These are phyloP conservation scores for Chaetomium strumarium DNA, from an alignment of 2,329 filamentous ascomycete genomes.

Conservation along the genomic window DNA sequence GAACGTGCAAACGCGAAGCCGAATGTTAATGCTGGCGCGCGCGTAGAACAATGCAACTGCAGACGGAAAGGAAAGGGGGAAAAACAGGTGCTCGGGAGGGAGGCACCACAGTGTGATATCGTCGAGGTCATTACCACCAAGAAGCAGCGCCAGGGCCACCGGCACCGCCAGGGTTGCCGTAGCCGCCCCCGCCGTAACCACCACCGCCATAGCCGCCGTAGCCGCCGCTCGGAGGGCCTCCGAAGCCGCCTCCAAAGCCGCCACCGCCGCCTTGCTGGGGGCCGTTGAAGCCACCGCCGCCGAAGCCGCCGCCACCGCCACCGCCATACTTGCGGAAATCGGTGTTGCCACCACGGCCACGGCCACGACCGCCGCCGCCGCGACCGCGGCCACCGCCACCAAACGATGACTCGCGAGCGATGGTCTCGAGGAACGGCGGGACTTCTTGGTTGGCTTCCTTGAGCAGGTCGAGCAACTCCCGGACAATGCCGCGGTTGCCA, in stretches of 20 bases:
- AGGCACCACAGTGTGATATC: constrained; percentile 1
- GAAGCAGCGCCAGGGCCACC: constrained; percentile 61
- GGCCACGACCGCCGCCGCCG: constrained; percentile 66
- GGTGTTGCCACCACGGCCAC: constrained; percentile 66
- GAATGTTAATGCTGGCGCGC: constrained; percentile 18
- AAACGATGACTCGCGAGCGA: constrained; percentile 88
- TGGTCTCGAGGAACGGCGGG: constrained; percentile 89
- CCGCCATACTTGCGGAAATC: constrained; percentile 82
- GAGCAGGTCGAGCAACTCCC: constrained; percentile 92
- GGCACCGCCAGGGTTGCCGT: constrained; percentile 62
- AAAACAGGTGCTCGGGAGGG: background rate
- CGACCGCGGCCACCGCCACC: constrained; percentile 63
- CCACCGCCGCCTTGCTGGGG: constrained; percentile 39
- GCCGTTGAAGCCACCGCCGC: constrained; percentile 42
- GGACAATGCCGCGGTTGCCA: constrained; percentile 95
- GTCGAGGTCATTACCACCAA: constrained; percentile 53
- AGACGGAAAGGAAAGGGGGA: constrained; percentile 16
- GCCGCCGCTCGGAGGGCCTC: constrained; percentile 36
- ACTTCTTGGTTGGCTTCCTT: constrained; percentile 99
- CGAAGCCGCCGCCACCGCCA: constrained; percentile 43
- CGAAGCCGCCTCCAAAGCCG: constrained; percentile 40
- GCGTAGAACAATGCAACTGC: constrained; percentile 14
- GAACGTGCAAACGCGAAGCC: constrained; percentile 18
- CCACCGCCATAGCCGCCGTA: constrained; percentile 42
- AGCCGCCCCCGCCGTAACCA: constrained; percentile 37